Evolutionary conservation across 345 rosid species (phyloP).

Genomic region (Barbarea vulgaris): DNA sequence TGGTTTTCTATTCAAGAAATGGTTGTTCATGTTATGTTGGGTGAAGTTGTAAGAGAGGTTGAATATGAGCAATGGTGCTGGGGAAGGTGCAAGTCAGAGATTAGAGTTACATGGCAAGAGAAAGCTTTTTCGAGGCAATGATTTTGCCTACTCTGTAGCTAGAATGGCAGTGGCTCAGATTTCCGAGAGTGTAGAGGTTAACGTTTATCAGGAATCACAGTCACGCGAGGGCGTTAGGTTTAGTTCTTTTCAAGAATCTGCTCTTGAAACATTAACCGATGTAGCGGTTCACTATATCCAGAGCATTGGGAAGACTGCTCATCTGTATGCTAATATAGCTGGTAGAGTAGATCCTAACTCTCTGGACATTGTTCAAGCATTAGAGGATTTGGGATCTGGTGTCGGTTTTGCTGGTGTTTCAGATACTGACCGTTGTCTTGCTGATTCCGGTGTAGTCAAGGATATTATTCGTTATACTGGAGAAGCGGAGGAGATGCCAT

Average conservation of each 20-base stretch:
- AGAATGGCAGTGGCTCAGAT: conserved; percentile 76
- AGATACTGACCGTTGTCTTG: conserved; percentile 59
- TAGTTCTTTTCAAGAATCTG: conserved; percentile 72
- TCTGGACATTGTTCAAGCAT: conserved; percentile 68
- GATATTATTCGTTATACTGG: conserved; percentile 64
- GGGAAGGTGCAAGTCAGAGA: conserved; percentile 56
- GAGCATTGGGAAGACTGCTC: conserved; percentile 61
- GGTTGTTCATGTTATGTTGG: conserved; percentile 38
- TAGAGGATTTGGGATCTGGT: conserved; percentile 66
- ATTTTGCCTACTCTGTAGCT: conserved; percentile 55
- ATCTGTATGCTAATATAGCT: conserved; percentile 58
- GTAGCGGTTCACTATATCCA: conserved; percentile 56
- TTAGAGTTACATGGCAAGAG: conserved; percentile 42
- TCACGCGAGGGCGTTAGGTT: conserved; percentile 70
- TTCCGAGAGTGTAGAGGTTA: conserved; percentile 75
- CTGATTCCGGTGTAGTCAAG: conserved; percentile 58
- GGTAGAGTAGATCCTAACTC: conserved; percentile 67
- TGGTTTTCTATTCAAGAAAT: conserved; percentile 35
- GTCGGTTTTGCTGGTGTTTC: conserved; percentile 70
- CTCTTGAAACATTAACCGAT: conserved; percentile 68
- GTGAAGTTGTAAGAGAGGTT: conserved; percentile 63
- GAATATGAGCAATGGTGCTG: conserved; percentile 90
- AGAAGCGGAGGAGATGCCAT: conserved; percentile 57
- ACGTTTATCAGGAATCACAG: conserved; percentile 65
- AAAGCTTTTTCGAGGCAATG: conserved; percentile 48